Conservation (phyloP, 306 rosid genomes). For the Ceratonia siliqua region DNA sequence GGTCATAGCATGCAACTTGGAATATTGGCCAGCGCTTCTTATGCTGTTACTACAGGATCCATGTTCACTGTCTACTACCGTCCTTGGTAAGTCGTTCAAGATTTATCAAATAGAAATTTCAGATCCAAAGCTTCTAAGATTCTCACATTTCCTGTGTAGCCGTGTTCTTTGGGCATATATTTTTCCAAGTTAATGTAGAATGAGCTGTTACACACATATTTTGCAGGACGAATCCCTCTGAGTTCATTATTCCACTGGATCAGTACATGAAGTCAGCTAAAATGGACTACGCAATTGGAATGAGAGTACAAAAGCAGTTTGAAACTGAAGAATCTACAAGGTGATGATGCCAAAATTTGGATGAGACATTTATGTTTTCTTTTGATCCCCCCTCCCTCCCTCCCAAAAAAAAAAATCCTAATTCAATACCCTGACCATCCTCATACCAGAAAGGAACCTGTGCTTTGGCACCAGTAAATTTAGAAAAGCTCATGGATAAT, state of each 20-base stretch:
- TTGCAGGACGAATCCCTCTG: slow-evolving; percentile 62
- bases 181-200: slow-evolving; percentile 8
- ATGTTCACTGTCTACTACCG: slow-evolving; percentile 57
- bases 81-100: slow-evolving; percentile 62
- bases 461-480: neutral
- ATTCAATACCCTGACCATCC: too few relatives aligned
- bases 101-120: neutral
- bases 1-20: slow-evolving; percentile 65
- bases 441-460: neutral
- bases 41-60: slow-evolving; percentile 53
- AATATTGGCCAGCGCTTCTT: slow-evolving; percentile 50
- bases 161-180: neutral
- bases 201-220: slow-evolving; percentile 27
- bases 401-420: neutral
- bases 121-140: neutral
- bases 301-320: slow-evolving; percentile 42
- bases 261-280: slow-evolving; percentile 44
- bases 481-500: too few relatives aligned
- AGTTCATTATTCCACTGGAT: slow-evolving; percentile 52
- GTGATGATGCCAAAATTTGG: slow-evolving; percentile 39
- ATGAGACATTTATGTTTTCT: slow-evolving; percentile 10
- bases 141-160: neutral
- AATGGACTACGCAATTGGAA: slow-evolving; percentile 49
- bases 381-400: neutral
- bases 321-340: slow-evolving; percentile 55